These are phyloP conservation scores for Otatea glauca DNA, from an alignment of 176 grass and related monocot species.

Conservation along the genomic window DNA sequence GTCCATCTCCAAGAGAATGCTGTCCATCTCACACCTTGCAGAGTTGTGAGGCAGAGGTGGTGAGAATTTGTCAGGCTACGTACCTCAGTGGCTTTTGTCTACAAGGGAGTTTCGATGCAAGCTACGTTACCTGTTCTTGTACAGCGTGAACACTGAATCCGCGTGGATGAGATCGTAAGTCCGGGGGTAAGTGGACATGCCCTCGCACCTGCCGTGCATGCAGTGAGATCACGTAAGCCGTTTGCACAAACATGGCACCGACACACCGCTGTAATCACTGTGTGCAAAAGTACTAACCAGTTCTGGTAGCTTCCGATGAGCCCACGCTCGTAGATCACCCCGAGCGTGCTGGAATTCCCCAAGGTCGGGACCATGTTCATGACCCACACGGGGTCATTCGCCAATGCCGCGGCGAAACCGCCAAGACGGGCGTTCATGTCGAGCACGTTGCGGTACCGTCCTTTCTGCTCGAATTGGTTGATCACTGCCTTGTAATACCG, in stretches of 20 bases:
- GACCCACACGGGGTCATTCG: conserved; percentile 77
- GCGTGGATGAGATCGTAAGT: conserved; percentile 95
- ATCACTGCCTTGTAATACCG: conserved; percentile 76
- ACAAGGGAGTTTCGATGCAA: neutral
- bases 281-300: conserved; percentile 57
- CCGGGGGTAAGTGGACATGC: conserved; percentile 87
- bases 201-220: conserved; percentile 77
- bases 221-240: conserved; percentile 19
- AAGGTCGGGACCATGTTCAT: conserved; percentile 82
- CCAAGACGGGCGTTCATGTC: conserved; percentile 84
- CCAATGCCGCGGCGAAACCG: conserved; percentile 77
- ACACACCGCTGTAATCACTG: conserved; percentile 41
- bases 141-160: conserved; percentile 72
- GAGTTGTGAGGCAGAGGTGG: neutral
- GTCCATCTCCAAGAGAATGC: conserved; percentile 75
- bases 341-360: conserved; percentile 64
- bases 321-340: conserved; percentile 81
- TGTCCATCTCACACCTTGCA: conserved; percentile 71
- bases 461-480: conserved; percentile 71
- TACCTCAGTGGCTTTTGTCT: neutral
- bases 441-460: conserved; percentile 84
- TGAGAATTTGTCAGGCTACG: neutral
- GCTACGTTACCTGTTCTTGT: conserved; percentile 66
- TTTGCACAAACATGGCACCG: conserved; percentile 20
- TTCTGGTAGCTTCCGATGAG: conserved; percentile 95